A percentile compares a stretch with the other conserved stretches of the same genome.
Conservation (phyloP, 2,329 filamentous ascomycete species). For the Orbilia javanica region DNA sequence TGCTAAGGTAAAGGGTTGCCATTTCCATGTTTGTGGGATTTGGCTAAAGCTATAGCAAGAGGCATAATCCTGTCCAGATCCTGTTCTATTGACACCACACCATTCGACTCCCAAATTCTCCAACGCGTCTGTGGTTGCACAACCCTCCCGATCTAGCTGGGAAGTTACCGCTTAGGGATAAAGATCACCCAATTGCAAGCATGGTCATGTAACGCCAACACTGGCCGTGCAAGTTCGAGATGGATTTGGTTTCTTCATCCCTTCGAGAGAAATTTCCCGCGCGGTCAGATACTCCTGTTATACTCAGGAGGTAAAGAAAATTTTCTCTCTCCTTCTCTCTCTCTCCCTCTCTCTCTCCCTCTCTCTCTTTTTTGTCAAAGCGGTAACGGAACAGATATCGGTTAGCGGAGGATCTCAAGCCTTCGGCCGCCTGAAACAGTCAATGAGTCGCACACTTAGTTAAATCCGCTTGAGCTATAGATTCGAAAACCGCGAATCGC, state of each 20-base stretch:
- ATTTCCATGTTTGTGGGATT: constrained; percentile 17
- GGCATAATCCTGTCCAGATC: constrained; percentile 9
- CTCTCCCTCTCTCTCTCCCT: no score
- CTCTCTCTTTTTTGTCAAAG: constrained; percentile 8
- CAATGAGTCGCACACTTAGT: not conserved
- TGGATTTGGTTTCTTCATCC: not conserved
- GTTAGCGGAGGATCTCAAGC: constrained; percentile 6
- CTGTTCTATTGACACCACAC: no score
- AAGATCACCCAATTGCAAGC: not conserved
- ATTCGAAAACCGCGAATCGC: constrained; percentile 17
- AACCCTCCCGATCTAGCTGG: not conserved
- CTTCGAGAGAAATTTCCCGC: constrained; percentile 2
- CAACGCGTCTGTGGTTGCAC: constrained; percentile 3
- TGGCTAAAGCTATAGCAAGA: constrained; percentile 13
- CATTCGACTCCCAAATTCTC: not conserved
- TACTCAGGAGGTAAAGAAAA: not conserved
- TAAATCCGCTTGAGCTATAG: constrained; percentile 3
- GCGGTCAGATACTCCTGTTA: constrained; percentile 5
- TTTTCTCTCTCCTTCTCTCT: no score
- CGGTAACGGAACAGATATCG: not conserved
- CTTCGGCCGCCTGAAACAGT: constrained; percentile 4
- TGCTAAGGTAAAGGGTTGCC: not conserved
- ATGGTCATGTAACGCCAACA: constrained; percentile 15
- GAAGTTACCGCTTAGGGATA: constrained; percentile 5
- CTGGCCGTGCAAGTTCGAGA: not conserved